Base-by-base conservation (phyloP, 108 stramenopile species). In the Skeletonema costatum region DNA sequence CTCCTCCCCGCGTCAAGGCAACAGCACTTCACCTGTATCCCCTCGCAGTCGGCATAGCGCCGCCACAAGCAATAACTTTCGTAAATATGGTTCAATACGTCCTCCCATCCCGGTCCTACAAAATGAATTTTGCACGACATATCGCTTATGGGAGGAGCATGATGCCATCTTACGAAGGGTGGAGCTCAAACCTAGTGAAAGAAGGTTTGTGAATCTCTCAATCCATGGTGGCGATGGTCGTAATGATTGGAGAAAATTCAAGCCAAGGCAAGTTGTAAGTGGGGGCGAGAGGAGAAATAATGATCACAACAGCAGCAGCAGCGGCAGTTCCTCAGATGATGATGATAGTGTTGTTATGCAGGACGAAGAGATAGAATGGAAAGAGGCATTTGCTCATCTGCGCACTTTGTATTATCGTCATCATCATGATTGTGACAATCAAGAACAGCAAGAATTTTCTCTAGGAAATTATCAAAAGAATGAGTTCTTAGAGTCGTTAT, bases 141-240 rank as follows among this genome's bases (percentile, higher is more conserved):
- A 81, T 38, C 80, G 74, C 0, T 53, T 58, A 63, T 81, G 80
- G 80, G 74, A 46, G 39, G 80, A 81, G 48, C 73, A 81, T 41
- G 35, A 51, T 11, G 80, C 74, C 16, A 25, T 63, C 5, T 19
- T 81, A 5, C 59, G 68, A 25, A 67, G 67, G 46, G 48, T 79
- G 10, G 78, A 79, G 21, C 29, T 31, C 1, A 50, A 59, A 36
- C 33, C 19, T 14, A 59, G 50, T 19, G 38, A 33, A n/a, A 53
- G 66, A 14, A 0, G 17, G 44, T 3, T 21, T 21, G 25, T 29
- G 9, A 9, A 64, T 25, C 25, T 25, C 25, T 0, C 25, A 25
- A 25, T 25, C 25, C 25, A 25, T 17, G 35, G 21, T 16, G 25
- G 12, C 4, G n/a, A 39, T 35, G n/a, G 8, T 38, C 10, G 35